These are phyloP conservation scores for Erysimum cheiri DNA, from an alignment of 441 rosid species.

Conservation along the genomic window DNA sequence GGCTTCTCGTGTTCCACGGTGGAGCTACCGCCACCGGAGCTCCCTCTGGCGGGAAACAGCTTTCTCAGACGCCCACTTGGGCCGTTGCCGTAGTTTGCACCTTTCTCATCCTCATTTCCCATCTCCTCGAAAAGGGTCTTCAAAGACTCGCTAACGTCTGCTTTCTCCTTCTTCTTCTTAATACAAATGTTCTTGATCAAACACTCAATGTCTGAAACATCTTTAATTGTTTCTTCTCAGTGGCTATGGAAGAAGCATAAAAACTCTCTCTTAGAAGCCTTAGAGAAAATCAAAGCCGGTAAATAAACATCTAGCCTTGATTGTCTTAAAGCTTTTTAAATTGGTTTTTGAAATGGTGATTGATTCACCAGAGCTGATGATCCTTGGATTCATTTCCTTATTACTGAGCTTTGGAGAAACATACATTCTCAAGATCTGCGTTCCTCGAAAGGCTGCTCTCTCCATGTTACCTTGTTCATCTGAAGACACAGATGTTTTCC, in stretches of 20 bases:
- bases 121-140: conserved; percentile 68
- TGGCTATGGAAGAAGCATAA: conserved; percentile 79
- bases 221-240: conserved; percentile 52
- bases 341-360: neutral
- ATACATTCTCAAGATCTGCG: conserved; percentile 66
- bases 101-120: conserved; percentile 64
- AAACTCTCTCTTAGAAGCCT: conserved; percentile 78
- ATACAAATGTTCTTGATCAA: neutral
- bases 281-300: conserved; percentile 94
- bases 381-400: conserved; percentile 89
- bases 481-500: neutral
- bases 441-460: conserved; percentile 59
- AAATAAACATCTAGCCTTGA: conserved; percentile 20
- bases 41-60: conserved; percentile 50
- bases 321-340: neutral
- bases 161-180: neutral
- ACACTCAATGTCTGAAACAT: conserved; percentile 23
- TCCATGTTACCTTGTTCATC: conserved; percentile 83
- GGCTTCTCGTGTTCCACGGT: conserved; percentile 33
- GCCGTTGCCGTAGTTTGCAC: conserved; percentile 79
- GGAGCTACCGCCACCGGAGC: conserved; percentile 33
- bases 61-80: conserved; percentile 88
- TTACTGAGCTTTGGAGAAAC: conserved; percentile 79
- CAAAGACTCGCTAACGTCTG: conserved; percentile 58
- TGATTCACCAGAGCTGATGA: conserved; percentile 77